Evolutionary conservation across 1,139 yeast species (phyloP), one percentile per base, ranked within the genome.

Genomic region (Candida frijolesensis): DNA sequence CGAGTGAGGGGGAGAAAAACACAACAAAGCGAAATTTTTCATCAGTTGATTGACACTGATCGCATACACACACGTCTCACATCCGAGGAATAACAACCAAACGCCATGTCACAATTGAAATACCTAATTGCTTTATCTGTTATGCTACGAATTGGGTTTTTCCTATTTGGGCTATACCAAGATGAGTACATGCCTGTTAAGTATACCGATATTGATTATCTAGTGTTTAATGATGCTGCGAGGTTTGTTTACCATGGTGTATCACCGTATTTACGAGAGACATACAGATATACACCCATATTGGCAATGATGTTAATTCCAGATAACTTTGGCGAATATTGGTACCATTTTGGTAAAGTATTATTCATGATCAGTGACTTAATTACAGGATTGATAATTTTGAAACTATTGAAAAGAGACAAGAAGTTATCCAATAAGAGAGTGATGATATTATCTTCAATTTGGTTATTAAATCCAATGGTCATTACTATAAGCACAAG

Each of bases 401-500:
- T 80, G 47, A 70, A 72, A 51, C 65, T 85, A 32, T 54, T 67
- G 44, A 11, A 29, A 12, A 47, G 41, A 15, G 34, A 38, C 14
- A 38, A 44, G 8, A 38, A 38, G 22, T 46, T 50, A 12, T 52
- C 64, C 11, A 54, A 53, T 41, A 50, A 52, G 46, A 55, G 56
- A 34, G 53, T 47, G 32, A 63, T 68, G 5, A 58, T 66, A 16
- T 57, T 76, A 19, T 67, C 85, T 33, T 70, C 87, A 0, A 72
- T 91, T 3, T 94, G 99, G 99, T 74, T 94, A 39, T 74, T 90
- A 58, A 94, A 94, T 65, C 99, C 99, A 11, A 89, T 94, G 95
- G 99, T 92, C 0, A 83, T 88, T 32, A 91, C 96, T 1, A 94
- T 94, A 42, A 86, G 96, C 55, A 91, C 98, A 0, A 74, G 99